phyloP scores from a whole-genome alignment of 208 protist species.

The Dictyostelium gargantuum region DNA sequence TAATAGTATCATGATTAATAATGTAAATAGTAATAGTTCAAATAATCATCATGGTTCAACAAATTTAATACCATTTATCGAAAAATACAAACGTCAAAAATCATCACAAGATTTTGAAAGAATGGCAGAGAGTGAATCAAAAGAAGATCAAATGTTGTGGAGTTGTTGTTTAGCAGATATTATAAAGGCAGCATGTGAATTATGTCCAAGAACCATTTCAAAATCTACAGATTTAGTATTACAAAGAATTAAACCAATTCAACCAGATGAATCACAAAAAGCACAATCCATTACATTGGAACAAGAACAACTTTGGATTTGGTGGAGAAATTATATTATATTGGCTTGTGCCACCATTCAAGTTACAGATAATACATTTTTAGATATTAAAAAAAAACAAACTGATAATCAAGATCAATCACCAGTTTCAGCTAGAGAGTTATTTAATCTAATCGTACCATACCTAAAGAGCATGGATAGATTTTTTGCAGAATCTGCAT shows the following conservation, averaged over 20 bases:
- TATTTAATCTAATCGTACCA: slow-evolving; percentile 62
- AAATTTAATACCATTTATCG: background rate
- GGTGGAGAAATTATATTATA: slow-evolving; percentile 68
- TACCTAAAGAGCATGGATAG: slow-evolving; percentile 32
- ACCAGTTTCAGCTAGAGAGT: background rate
- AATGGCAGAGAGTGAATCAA: slow-evolving; percentile 1
- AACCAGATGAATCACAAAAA: slow-evolving; percentile 25
- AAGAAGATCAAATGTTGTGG: slow-evolving; percentile 44
- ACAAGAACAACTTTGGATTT: slow-evolving; percentile 31
- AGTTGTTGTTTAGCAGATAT: slow-evolving; percentile 40
- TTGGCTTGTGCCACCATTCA: slow-evolving; percentile 47
- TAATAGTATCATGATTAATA: too few relatives aligned
- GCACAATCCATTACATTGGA: background rate
- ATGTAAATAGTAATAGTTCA: too few relatives aligned
- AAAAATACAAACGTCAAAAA: slow-evolving; percentile 32
- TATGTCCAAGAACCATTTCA: background rate
- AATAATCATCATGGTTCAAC: too few relatives aligned
- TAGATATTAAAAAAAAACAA: slow-evolving; percentile 4
- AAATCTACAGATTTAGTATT: slow-evolving; percentile 30
- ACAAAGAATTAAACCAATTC: slow-evolving; percentile 10
- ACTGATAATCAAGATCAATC: background rate
- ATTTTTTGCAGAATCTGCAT: slow-evolving; percentile 11
- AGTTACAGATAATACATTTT: background rate
- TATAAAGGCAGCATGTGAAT: background rate
- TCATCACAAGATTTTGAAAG: slow-evolving; percentile 50